These are phyloP conservation scores for Alternaria sp. DNA, from an alignment of 2,329 filamentous ascomycete species.

Conservation along the genomic window DNA sequence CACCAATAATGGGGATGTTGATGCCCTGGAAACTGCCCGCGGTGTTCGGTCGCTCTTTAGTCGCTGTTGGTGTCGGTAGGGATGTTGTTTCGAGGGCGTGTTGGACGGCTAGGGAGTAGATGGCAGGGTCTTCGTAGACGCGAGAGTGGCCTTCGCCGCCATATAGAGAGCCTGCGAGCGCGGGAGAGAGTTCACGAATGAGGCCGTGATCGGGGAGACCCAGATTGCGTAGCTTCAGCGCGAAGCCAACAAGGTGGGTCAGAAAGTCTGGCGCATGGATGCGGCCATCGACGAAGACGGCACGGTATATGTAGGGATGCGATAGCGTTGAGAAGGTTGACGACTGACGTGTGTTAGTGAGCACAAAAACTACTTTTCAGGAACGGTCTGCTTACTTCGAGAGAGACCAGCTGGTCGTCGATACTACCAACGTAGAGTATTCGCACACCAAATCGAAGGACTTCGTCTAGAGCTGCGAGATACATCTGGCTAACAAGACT, in stretches of 20 bases:
- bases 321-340: constrained; percentile 84
- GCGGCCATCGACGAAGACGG: constrained; percentile 94
- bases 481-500: constrained; percentile 86
- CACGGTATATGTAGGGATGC: constrained; percentile 92
- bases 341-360: constrained; percentile 63
- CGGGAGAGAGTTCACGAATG: constrained; percentile 85
- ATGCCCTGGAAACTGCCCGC: constrained; percentile 38
- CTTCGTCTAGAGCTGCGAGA: constrained; percentile 73
- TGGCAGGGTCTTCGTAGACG: constrained; percentile 85
- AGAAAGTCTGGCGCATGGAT: constrained; percentile 94
- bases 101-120: constrained; percentile 70
- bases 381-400: constrained; percentile 68
- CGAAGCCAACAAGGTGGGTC: constrained; percentile 89
- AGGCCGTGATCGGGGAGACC: constrained; percentile 93
- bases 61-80: constrained; percentile 32
- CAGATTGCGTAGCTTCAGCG: constrained; percentile 90
- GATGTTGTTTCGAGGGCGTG: constrained; percentile 57
- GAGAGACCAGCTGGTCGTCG: constrained; percentile 92
- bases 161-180: constrained; percentile 89
- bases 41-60: constrained; percentile 26
- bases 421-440: constrained; percentile 93
- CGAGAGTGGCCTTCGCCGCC: constrained; percentile 91
- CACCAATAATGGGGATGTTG: constrained; percentile 39
- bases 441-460: constrained; percentile 78
- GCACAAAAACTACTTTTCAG: not conserved